These are phyloP conservation scores for Nevesoporus exiguus DNA, from an alignment of 768 basidiomycete species.

Conservation along the genomic window DNA sequence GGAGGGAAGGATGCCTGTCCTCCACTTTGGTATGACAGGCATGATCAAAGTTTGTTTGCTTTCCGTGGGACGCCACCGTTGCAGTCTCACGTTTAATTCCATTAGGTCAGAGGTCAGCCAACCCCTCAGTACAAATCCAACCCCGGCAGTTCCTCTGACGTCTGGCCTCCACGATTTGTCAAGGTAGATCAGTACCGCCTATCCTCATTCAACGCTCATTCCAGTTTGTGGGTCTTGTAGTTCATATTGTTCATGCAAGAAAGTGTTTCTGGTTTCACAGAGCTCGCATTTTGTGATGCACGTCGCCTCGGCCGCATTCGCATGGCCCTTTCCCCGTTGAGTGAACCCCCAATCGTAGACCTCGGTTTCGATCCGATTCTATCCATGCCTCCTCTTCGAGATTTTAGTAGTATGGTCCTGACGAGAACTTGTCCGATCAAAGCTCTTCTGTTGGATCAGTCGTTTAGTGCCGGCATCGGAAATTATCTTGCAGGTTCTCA, in stretches of 20 bases:
- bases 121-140: conserved; percentile 49
- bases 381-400: conserved; percentile 54
- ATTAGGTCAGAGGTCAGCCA: conserved; percentile 45
- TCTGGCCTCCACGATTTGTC: conserved; percentile 66
- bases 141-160: conserved; percentile 37
- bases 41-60: conserved; percentile 54
- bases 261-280: conserved; percentile 31
- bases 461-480: conserved; percentile 77
- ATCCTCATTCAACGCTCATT: neutral
- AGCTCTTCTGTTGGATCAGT: conserved; percentile 73
- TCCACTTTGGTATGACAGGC: conserved; percentile 89
- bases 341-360: conserved; percentile 65
- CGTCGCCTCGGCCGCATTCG: conserved; percentile 70
- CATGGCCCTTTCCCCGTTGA: conserved; percentile 51
- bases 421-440: conserved; percentile 67
- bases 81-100: neutral
- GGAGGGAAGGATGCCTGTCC: conserved; percentile 56
- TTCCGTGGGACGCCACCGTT: neutral
- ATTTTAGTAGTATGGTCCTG: conserved; percentile 45
- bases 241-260: conserved; percentile 61
- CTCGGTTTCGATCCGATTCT: conserved; percentile 79
- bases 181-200: conserved; percentile 40
- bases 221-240: conserved; percentile 28
- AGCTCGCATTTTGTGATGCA: conserved; percentile 71
- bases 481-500: conserved; percentile 74